Conservation (phyloP, 176 grass and related monocot species). For the Triticum dicoccoides region DNA sequence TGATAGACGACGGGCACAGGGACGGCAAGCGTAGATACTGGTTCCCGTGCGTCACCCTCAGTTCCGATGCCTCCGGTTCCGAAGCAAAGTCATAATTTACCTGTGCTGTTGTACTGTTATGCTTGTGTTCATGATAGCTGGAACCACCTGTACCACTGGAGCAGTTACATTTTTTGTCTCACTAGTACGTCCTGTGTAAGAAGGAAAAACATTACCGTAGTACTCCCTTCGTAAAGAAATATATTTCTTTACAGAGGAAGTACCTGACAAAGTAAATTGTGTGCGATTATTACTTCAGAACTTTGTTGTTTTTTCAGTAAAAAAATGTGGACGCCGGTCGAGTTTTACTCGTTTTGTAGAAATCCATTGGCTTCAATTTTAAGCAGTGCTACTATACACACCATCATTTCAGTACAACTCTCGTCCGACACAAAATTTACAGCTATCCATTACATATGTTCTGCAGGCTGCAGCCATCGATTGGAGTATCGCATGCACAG, state of each 20-base stretch:
- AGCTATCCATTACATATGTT: no score
- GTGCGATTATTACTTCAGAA: neutral
- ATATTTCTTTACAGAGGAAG: no score
- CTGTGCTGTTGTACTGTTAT: neutral
- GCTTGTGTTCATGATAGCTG: neutral
- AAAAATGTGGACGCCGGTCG: neutral
- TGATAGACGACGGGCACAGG: slow-evolving; percentile 94
- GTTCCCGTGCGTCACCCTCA: slow-evolving; percentile 87
- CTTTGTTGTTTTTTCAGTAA: neutral
- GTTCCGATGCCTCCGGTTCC: slow-evolving; percentile 38
- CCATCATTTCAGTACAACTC: no score
- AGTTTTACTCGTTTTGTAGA: no score
- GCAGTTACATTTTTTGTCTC: neutral
- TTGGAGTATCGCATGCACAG: no score
- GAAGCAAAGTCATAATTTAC: slow-evolving; percentile 21
- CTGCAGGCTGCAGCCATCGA: no score
- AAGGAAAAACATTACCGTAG: neutral
- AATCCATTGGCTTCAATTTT: no score
- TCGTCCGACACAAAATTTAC: no score
- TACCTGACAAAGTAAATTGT: neutral
- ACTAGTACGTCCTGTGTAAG: neutral
- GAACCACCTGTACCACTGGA: slow-evolving; percentile 1
- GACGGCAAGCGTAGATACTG: slow-evolving; percentile 80
- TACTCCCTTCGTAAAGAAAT: no score
- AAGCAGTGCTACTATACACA: no score